Base-by-base conservation (phyloP, 1,284 basidiomycete genomes). In the Microbotryomycetes sp. region DNA sequence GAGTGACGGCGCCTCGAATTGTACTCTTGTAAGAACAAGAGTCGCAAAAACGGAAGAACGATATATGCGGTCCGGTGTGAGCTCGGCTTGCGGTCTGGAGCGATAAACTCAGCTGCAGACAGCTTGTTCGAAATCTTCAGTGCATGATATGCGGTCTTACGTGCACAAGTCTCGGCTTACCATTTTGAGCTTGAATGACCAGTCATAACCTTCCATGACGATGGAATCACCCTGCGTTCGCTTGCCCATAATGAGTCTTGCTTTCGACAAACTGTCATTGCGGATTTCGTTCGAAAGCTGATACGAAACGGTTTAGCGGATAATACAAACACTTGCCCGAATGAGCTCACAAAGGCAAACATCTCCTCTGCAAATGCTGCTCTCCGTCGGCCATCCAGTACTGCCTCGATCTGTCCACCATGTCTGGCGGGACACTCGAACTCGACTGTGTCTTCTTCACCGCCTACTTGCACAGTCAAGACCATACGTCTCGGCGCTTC, bases 321-420 rank as follows among this genome's bases (percentile, higher is more conserved):
- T 41, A 18, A 41, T 41, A 11, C 35, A 41, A 18, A 41, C 35
- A 41, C 18, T 9, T 9, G 35, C 35, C 35, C 9, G 18, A 18
- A 18, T 41, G 11, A 41, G 45, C 61, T 55, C n/a, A 65, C 66
- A 35, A 54, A 52, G 4, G 66, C 57, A 35, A 68, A 68, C 48
- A 68, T 15, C 29, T 68, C 66, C n/a, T 68, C 66, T 2, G 61
- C 61, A 16, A 68, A 65, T 2, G 59, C 64, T 3, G 59, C 30
- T 41, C 15, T 13, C 18, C 47, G 45, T 54, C 30, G 52, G 56
- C 16, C 6, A 7, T 28, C 28, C 30, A 63, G 21, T 2, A 51
- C 31, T 15, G 21, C 60, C 7, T 35, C 49, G 9, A 18, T 18
- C 35, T 11, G 35, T 41, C 9, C 11, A 41, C 18, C 11, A 41